A percentile compares a stretch with the other conserved stretches of the same genome.
These are phyloP conservation scores for Talaromyces sp. DNA, from an alignment of 2,329 filamentous ascomycete genomes.

Conservation along the genomic window DNA sequence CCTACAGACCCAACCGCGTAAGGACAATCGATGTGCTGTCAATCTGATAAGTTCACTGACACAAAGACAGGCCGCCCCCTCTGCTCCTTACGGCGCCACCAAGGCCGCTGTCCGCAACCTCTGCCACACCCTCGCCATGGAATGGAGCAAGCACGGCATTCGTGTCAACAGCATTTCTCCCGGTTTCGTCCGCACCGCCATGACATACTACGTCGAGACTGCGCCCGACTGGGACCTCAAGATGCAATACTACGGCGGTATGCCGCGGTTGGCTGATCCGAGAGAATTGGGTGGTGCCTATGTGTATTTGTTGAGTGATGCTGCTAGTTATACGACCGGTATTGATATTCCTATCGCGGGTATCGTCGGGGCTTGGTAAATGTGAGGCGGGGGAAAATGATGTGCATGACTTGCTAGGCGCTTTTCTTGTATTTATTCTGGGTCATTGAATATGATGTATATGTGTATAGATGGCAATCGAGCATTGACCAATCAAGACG, in stretches of 20 bases:
- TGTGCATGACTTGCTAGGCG: not conserved
- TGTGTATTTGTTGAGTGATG: not conserved
- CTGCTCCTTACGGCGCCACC: not conserved
- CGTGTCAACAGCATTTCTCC: not conserved
- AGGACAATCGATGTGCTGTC: no score
- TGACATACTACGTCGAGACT: not conserved
- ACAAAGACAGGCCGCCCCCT: not conserved
- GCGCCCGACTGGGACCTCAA: not conserved
- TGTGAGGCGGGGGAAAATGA: not conserved
- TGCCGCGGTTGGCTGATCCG: not conserved
- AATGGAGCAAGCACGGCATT: not conserved
- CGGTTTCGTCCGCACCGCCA: not conserved
- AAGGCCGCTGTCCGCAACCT: not conserved
- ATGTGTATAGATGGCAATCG: not conserved
- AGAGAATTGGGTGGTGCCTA: not conserved
- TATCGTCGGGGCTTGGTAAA: not conserved
- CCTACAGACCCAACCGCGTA: not conserved
- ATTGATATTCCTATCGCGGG: not conserved
- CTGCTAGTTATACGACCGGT: not conserved
- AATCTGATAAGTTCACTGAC: not conserved
- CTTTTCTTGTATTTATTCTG: not conserved
- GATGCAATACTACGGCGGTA: not conserved
- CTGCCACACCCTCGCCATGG: not conserved
- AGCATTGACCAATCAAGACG: not conserved
- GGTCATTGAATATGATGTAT: not conserved